Percentiles rank a stretch among this genome's conserved stretches.
Conservation (phyloP, 768 basidiomycete species). For the Crepidotus variabilis region DNA sequence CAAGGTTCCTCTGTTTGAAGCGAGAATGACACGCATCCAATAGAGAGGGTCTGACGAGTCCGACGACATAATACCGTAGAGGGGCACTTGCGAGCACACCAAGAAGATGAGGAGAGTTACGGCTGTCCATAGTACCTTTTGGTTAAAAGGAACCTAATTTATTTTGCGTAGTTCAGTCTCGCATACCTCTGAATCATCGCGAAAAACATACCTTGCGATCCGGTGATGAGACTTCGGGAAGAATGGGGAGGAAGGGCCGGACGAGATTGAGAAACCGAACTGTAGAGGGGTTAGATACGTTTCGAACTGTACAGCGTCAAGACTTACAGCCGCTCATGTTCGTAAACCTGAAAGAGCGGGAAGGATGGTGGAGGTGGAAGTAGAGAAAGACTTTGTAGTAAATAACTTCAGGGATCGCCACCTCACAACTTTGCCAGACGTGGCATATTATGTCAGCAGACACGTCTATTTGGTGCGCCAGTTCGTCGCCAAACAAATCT, state of each 20-base stretch:
- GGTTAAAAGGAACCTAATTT: slow-evolving; percentile 90
- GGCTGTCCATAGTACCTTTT: slow-evolving; percentile 98
- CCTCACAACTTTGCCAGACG: slow-evolving; percentile 35
- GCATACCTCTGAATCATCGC: not conserved
- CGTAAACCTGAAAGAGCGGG: slow-evolving; percentile 24
- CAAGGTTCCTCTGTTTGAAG: slow-evolving; percentile 95
- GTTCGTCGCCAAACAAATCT: slow-evolving; percentile 5
- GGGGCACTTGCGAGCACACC: slow-evolving; percentile 97
- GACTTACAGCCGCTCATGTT: slow-evolving; percentile 81
- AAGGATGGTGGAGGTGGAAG: slow-evolving; percentile 21
- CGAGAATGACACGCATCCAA: slow-evolving; percentile 99
- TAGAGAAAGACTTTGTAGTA: slow-evolving; percentile 11
- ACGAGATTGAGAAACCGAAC: slow-evolving; percentile 98
- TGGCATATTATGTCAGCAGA: slow-evolving; percentile 32
- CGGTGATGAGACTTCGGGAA: slow-evolving; percentile 96
- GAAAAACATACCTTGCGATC: slow-evolving; percentile 78
- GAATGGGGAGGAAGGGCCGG: slow-evolving; percentile 93
- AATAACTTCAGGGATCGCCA: slow-evolving; percentile 16
- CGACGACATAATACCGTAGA: slow-evolving; percentile 99
- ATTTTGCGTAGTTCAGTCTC: not conserved
- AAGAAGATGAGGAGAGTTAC: slow-evolving; percentile 99
- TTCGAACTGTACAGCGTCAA: slow-evolving; percentile 2
- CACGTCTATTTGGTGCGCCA: slow-evolving; percentile 9
- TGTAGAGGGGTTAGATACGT: slow-evolving; percentile 25
- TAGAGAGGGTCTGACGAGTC: slow-evolving; percentile 99